Base-by-base conservation (phyloP, 129 eudicot species). In the Pittosporum tobira region DNA sequence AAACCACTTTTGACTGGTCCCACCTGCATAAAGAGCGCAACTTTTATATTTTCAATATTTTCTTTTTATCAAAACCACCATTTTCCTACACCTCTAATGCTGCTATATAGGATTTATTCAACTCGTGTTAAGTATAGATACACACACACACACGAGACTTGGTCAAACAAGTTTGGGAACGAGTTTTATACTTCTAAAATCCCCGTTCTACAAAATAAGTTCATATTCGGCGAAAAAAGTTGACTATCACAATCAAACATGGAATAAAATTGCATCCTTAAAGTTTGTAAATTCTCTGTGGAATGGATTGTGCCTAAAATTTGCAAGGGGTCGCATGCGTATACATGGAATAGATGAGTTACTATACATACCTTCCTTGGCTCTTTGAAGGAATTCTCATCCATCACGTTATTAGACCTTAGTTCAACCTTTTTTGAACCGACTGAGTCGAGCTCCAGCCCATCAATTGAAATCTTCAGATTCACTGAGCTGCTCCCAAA, bases 341-440 rank as follows among this genome's bases (percentile, higher is more conserved):
- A 14, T 4, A 12, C 20, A 13, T 25, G 22, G 2, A 19, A n/a
- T 23, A n/a, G 44, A 30, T 34, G 36, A 64, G 12, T 43, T 50
- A 20, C 28, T 26, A 9, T 3, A 37, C 34, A 37, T 77, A 89
- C 97, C 95, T 89, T 89, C 25, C 54, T 72, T 56, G 97, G 95
- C 48, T 71, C 58, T 46, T 65, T 63, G 70, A 89, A 82, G 15
- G 93, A 77, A 73, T 89, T 89, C 61, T 89, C 97, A 71, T 82
- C 97, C 79, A 63, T 75, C 51, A 70, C 71, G 68, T 71, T 80
- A 11, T 46, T 46, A 48, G 96, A 93, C 18, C 83, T 70, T 20
- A 93, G 75, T 38, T 75, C 73, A 22, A 88, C 75, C 65, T 58
- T 75, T 51, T 61, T 70, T 38, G 88, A 77, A 46, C 72, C 81